Conservation (phyloP, 352 stramenopile genomes). For the Elongisporangium undulatum region DNA sequence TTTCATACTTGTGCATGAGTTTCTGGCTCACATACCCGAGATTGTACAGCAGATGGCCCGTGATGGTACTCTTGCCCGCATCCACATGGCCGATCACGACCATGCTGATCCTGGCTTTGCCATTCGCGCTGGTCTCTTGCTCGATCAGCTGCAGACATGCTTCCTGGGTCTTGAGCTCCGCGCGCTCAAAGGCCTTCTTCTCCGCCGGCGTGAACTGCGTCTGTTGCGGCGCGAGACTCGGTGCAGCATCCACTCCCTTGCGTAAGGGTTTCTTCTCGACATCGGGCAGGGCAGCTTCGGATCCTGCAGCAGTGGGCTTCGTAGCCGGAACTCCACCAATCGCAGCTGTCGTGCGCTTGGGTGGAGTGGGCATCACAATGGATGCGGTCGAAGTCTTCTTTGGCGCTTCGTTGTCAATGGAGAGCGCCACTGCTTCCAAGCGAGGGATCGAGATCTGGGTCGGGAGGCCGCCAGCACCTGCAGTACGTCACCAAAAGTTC, state of each 20-base stretch:
- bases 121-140: constrained; percentile 33
- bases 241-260: constrained; percentile 19
- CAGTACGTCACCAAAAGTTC: background rate
- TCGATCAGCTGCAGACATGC: constrained; percentile 33
- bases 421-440: constrained; percentile 52
- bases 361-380: constrained; percentile 27
- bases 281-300: constrained; percentile 3
- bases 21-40: constrained; percentile 85
- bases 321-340: constrained; percentile 25
- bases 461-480: constrained; percentile 31
- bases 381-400: constrained; percentile 12
- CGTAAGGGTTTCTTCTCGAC: constrained; percentile 18
- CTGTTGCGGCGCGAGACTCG: constrained; percentile 23
- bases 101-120: constrained; percentile 89
- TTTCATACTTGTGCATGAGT: constrained; percentile 91
- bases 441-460: constrained; percentile 63
- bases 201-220: constrained; percentile 54
- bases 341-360: constrained; percentile 41
- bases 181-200: constrained; percentile 61
- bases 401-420: constrained; percentile 30
- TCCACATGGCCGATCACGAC: constrained; percentile 98
- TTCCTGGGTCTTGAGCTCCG: constrained; percentile 67
- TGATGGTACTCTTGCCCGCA: constrained; percentile 97
- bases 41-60: constrained; percentile 93
- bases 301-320: background rate